Evolutionary conservation across 805 yeast species (phyloP), one percentile per base, ranked within the genome.

Genomic region (Pichia scutulata): DNA sequence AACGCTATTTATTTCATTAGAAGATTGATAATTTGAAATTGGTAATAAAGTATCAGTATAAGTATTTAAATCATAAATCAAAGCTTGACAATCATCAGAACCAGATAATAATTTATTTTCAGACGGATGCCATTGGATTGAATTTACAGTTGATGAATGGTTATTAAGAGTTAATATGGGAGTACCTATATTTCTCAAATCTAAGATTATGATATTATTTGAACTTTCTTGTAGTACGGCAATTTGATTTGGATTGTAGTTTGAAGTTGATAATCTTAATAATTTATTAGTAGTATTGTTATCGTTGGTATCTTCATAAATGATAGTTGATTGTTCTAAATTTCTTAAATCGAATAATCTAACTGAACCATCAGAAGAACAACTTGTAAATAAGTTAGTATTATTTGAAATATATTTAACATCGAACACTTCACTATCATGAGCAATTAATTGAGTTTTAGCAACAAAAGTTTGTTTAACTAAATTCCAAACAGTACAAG

Each of bases 401-500:
- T 86, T 79, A 18, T 82, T 82, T 46, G 84, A 80, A 46, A 90
- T 70, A 64, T 89, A 93, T 55, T 86, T 79, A 28, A 90, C 98
- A 64, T 93, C 99, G 64, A 80, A 88, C 4, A 93, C 99, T 66
- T 89, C 97, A 55, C 84, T 81, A 64, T 93, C 99, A 67, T 93
- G 99, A 0, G 99, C 98, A 56, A 93, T 93, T 44, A 93, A 73
- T 68, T 93, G 97, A 1, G 98, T 92, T 62, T 85, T 86, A 16
- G 95, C 96, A 4, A 74, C 70, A 3, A 78, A 82, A 43, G 72
- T 68, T 22, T 82, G 77, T 41, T 80, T 76, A 23, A 73, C 67
- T 30, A 89, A 66, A 67, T 93, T 98, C 98, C 99, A 93, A 4
- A 89, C 81, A 0, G 98, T 90, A 68, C 99, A 93, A 0, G 99